Evolutionary conservation across 2,329 filamentous ascomycete genomes (phyloP).

Genomic region (Exutisphaerella laricina): DNA sequence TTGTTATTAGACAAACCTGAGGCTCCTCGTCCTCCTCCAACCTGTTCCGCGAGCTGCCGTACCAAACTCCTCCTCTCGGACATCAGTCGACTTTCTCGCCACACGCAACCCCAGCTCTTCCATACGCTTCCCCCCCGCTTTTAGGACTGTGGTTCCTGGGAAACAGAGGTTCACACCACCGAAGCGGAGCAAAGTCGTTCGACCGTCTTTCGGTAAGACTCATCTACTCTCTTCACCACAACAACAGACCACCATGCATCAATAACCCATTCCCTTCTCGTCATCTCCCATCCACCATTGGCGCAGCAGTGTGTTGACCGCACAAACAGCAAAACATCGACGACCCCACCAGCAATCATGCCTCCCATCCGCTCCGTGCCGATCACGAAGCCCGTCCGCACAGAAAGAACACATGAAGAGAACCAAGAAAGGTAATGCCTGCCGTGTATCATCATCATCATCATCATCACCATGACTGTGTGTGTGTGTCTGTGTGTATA

Average conservation of each 20-base stretch:
- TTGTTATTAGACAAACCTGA: slow-evolving; percentile 31
- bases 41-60: slow-evolving; percentile 2
- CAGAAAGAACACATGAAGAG: slow-evolving; percentile 70
- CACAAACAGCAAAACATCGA: background rate
- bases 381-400: slow-evolving; percentile 49
- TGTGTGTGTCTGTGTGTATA: slow-evolving; percentile 11
- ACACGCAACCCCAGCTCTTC: slow-evolving; percentile 8
- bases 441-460: slow-evolving; percentile 3
- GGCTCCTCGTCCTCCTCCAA: slow-evolving; percentile 3
- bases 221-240: background rate
- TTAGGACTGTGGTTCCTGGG: slow-evolving; percentile 7
- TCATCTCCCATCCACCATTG: too few relatives aligned
- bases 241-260: background rate
- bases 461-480: slow-evolving; percentile 6
- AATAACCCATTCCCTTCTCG: too few relatives aligned
- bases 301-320: background rate
- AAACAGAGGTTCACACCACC: slow-evolving; percentile 5
- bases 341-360: slow-evolving; percentile 20
- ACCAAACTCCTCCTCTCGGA: slow-evolving; percentile 2
- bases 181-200: background rate
- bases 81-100: slow-evolving; percentile 8
- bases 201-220: slow-evolving; percentile 2
- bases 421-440: slow-evolving; percentile 63
- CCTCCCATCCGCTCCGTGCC: slow-evolving; percentile 35
- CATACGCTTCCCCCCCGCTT: slow-evolving; percentile 10